These are phyloP conservation scores for Paraphaeosphaeria sporulosa DNA, from an alignment of 2,329 filamentous ascomycete species.

Conservation along the genomic window DNA sequence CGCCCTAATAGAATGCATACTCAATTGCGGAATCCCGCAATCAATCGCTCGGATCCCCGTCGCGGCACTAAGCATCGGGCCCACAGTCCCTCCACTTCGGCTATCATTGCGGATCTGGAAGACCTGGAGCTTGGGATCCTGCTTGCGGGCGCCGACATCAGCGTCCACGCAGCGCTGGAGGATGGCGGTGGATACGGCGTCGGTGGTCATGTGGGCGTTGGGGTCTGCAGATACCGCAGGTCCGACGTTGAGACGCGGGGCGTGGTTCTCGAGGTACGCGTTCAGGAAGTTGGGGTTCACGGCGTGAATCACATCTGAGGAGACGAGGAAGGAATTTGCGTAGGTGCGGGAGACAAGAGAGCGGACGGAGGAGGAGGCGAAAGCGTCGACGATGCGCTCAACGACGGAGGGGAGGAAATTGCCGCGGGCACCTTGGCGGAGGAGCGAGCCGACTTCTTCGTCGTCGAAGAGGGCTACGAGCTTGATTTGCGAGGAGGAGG, in stretches of 20 bases:
- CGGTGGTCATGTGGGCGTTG: constrained; percentile 97
- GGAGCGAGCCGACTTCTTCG: constrained; percentile 91
- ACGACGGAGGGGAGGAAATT: constrained; percentile 87
- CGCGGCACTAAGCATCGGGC: constrained; percentile 81
- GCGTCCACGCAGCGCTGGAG: constrained; percentile 77
- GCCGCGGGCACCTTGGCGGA: constrained; percentile 86
- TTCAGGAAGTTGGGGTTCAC: constrained; percentile 92
- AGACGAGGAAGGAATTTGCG: constrained; percentile 90
- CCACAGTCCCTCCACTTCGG: constrained; percentile 91
- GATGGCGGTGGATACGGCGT: constrained; percentile 83
- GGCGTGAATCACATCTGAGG: constrained; percentile 91
- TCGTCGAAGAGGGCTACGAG: constrained; percentile 95
- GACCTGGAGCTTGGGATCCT: constrained; percentile 72
- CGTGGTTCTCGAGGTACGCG: constrained; percentile 84
- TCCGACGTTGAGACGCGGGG: constrained; percentile 87
- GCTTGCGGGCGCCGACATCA: constrained; percentile 54
- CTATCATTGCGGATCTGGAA: constrained; percentile 97
- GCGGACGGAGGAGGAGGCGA: constrained; percentile 56
- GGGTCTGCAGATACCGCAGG: constrained; percentile 80
- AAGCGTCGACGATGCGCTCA: constrained; percentile 79
- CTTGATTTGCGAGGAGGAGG: constrained; percentile 76
- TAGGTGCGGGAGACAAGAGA: constrained; percentile 80
- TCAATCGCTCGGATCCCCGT: constrained; percentile 87
- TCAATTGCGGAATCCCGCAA: constrained; percentile 87
- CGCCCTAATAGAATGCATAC: constrained; percentile 92